phyloP scores from a whole-genome alignment of 2,329 filamentous ascomycete species.

The Colletotrichum chlorophyti region DNA sequence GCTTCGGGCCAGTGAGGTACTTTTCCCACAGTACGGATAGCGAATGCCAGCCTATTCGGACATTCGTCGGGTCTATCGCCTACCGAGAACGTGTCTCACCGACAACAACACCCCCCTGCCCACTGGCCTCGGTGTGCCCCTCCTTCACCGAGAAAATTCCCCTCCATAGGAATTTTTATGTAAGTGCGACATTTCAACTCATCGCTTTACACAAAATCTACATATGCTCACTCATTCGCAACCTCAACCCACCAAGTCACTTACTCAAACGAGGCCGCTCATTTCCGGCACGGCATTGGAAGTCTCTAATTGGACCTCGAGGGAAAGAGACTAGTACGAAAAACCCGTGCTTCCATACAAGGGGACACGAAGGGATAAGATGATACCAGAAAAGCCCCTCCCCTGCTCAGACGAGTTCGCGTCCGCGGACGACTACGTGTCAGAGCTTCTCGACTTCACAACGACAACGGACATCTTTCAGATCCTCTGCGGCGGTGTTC shows the following conservation, averaged over 20 bases:
- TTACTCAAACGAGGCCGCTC: not conserved
- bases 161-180: conserved; percentile 17
- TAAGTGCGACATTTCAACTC: conserved; percentile 22
- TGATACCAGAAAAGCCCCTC: conserved; percentile 62
- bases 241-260: not conserved
- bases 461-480: conserved; percentile 79
- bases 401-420: conserved; percentile 76
- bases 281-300: no score
- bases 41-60: not conserved
- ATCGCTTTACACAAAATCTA: not conserved
- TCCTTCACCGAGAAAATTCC: conserved; percentile 30
- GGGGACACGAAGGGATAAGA: conserved; percentile 35
- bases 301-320: no score
- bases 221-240: not conserved
- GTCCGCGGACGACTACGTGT: conserved; percentile 77
- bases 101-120: not conserved
- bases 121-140: not conserved
- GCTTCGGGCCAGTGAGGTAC: conserved; percentile 7
- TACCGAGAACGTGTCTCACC: not conserved
- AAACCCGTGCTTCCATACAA: no score
- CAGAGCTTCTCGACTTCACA: conserved; percentile 78
- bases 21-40: not conserved
- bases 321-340: no score
- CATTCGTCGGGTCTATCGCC: conserved; percentile 8
- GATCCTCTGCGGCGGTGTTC: conserved; percentile 93